A percentile compares a stretch with the other conserved stretches of the same genome.
These are phyloP conservation scores for Neolecta irregularis DNA, from an alignment of 1,139 yeast genomes.

Conservation along the genomic window DNA sequence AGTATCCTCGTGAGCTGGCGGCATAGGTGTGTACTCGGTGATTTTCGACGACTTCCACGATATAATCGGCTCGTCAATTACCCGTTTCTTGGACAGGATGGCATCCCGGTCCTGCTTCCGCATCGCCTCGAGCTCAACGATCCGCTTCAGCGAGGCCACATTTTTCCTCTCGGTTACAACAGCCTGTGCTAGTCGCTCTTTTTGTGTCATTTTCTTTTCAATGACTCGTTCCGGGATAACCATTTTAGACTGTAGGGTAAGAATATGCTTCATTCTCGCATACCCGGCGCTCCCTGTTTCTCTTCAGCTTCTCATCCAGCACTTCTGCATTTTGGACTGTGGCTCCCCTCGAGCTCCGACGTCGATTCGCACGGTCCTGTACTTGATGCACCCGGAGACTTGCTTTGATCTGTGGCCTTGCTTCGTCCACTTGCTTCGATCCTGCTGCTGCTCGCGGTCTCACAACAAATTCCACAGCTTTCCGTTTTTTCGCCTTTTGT, in stretches of 20 bases:
- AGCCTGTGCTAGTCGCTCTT: constrained; percentile 73
- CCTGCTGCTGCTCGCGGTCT: constrained; percentile 8
- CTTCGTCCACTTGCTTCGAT: background rate
- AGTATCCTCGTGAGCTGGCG: too few species aligned
- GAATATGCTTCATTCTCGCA: constrained; percentile 11
- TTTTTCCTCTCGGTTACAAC: constrained; percentile 70
- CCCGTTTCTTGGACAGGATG: too few species aligned
- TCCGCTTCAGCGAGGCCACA: constrained; percentile 52
- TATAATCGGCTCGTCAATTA: too few species aligned
- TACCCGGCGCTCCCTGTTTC: constrained; percentile 54
- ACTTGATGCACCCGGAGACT: background rate
- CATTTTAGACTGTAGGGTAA: background rate
- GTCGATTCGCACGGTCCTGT: constrained; percentile 30
- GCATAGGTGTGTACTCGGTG: too few species aligned
- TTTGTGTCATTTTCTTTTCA: constrained; percentile 50
- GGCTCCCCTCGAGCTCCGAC: constrained; percentile 66
- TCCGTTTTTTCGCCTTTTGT: constrained; percentile 7
- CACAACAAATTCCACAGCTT: constrained; percentile 8
- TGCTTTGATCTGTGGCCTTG: background rate
- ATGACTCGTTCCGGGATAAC: constrained; percentile 24
- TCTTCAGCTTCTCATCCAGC: constrained; percentile 55
- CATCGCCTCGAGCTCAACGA: constrained; percentile 70
- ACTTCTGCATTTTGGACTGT: constrained; percentile 69
- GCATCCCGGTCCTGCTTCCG: too few species aligned
- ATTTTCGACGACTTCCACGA: too few species aligned